phyloP scores from a whole-genome alignment of 805 yeast species.

The Kluyveromyces starmeri region DNA sequence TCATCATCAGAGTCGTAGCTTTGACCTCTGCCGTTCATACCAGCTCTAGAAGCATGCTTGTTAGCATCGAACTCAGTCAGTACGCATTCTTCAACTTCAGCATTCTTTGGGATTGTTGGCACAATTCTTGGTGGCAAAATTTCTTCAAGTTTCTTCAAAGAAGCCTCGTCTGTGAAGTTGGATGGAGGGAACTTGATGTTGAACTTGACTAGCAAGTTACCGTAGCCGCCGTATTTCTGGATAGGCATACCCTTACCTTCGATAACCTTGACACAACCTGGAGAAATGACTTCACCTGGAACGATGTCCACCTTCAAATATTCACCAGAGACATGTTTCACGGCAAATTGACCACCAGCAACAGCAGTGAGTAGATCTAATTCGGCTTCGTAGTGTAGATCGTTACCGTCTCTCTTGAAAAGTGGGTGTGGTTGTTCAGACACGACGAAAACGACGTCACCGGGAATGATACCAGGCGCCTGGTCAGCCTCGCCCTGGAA shows the following conservation, averaged over 20 bases:
- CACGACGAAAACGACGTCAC: conserved; percentile 89
- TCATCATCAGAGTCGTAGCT: conserved; percentile 50
- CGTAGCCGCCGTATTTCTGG: conserved; percentile 76
- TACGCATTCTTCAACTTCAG: conserved; percentile 73
- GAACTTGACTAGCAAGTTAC: conserved; percentile 81
- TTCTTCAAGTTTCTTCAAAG: conserved; percentile 60
- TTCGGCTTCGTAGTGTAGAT: conserved; percentile 75
- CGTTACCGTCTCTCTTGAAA: conserved; percentile 85
- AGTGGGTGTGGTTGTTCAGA: conserved; percentile 80
- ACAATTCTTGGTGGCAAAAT: conserved; percentile 72
- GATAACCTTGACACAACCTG: conserved; percentile 72
- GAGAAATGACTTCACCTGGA: conserved; percentile 90
- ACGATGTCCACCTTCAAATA: conserved; percentile 72
- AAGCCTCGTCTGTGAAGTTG: conserved; percentile 66
- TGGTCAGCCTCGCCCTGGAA: conserved; percentile 97
- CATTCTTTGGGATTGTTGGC: conserved; percentile 55
- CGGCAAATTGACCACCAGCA: conserved; percentile 87
- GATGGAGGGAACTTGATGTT: conserved; percentile 78
- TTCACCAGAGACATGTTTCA: conserved; percentile 88
- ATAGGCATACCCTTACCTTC: conserved; percentile 98
- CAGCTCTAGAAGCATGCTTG: conserved; percentile 39
- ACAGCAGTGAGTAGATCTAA: conserved; percentile 88
- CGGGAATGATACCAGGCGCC: conserved; percentile 89
- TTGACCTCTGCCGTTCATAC: conserved; percentile 31
- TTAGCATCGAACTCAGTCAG: conserved; percentile 59